Evolutionary conservation across 1,284 basidiomycete genomes (phyloP).

Genomic region (Porogramme epimiltina): DNA sequence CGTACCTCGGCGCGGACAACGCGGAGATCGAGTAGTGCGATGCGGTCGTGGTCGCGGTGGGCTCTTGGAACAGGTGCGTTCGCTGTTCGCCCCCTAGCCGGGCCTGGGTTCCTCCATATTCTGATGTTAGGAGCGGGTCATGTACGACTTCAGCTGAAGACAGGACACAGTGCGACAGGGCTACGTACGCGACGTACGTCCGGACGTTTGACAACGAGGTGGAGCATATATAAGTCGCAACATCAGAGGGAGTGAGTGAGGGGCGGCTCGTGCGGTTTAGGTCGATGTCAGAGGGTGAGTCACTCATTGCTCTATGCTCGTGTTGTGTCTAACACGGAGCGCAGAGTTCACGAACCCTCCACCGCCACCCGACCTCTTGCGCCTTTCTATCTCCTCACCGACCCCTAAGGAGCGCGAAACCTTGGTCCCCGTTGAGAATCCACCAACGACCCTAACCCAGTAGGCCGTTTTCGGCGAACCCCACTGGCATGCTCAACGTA

Average conservation of each 20-base stretch:
- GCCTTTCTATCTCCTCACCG: conserved; percentile 21
- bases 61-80: conserved; percentile 81
- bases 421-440: conserved; percentile 47
- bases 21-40: conserved; percentile 78
- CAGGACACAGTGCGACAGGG: conserved; percentile 78
- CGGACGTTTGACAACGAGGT: conserved; percentile 41
- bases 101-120: neutral
- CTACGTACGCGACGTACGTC: conserved; percentile 74
- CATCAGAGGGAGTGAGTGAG: conserved; percentile 52
- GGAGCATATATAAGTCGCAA: conserved; percentile 66
- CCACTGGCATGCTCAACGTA: conserved; percentile 72
- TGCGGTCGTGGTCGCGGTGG: conserved; percentile 62
- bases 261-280: conserved; percentile 78
- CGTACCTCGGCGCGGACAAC: conserved; percentile 83
- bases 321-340: neutral
- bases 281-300: conserved; percentile 80
- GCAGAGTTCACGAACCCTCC: conserved; percentile 76
- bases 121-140: conserved; percentile 24
- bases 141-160: conserved; percentile 76
- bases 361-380: conserved; percentile 35
- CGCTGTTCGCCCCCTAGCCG: conserved; percentile 12
- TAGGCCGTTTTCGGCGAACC: conserved; percentile 76
- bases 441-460: conserved; percentile 68
- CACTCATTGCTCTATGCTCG: neutral
- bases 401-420: conserved; percentile 38